Base-by-base conservation (phyloP, 805 yeast species). In the Tetrapisispora namnaoensis region DNA sequence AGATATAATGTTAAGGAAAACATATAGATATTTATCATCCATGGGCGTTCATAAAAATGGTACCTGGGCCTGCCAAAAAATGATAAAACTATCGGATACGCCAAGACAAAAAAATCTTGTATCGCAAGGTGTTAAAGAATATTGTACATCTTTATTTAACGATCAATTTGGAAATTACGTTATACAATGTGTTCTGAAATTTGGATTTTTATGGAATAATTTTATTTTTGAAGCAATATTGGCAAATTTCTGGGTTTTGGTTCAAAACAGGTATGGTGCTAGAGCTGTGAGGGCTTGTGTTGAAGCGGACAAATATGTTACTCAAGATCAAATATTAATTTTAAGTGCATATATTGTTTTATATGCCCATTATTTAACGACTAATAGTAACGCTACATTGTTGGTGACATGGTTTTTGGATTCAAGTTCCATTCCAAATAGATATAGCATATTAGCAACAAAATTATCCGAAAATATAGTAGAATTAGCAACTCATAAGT, bases 41-140 rank as follows among this genome's bases (percentile, higher is more conserved):
- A 83, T 91, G 74, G 93, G 97, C 57, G 83, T 88, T 49, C 99
- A 93, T 70, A 93, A 93, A 62, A 93, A 93, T 65, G 99, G 99
- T 53, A 93, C 99, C 5, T 93, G 99, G 99, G 98, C 97, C 1
- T 95, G 96, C 22, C 99, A 93, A 67, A 93, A 91, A 67, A 83
- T 93, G 66, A 89, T 93, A 56, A 84, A 81, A 55, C 81, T 82
- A 42, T 83, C 88, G 4, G 68, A 74, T 53, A 80, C 79, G 44
- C 80, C 74, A 41, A 74, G 78, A 44, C 86, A 81, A 58, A 83
- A 79, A 64, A 69, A 73, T 56, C 63, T 84, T 44, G 85, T 93
- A 41, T 80, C 83, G 9, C 71, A 77, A 24, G 78, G 88, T 38
- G 74, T 93, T 53, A 77, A 79, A 51, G 93, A 95, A 1, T 89